A percentile compares a stretch with the other conserved stretches of the same genome.
Evolutionary conservation across 257 asterid genomes (phyloP).

Genomic region (Marsdenia floribunda): DNA sequence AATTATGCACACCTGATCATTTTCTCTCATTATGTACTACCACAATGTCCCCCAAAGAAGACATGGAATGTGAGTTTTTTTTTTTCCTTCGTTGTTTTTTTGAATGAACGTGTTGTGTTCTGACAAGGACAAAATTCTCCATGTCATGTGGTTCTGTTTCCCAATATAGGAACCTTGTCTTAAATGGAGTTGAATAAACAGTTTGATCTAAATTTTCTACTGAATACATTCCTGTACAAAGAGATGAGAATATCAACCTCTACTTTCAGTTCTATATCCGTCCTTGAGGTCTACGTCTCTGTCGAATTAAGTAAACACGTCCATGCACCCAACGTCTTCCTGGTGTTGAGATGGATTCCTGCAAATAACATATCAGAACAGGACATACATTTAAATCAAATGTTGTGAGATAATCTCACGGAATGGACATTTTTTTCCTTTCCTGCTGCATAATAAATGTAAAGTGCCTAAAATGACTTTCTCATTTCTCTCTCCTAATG

Average conservation of each 20-base stretch:
- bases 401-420: background rate
- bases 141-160: background rate
- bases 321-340: constrained; percentile 86
- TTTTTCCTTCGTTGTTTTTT: no score
- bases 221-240: background rate
- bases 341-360: constrained; percentile 65
- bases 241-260: background rate
- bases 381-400: background rate
- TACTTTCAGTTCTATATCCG: constrained; percentile 29
- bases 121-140: background rate
- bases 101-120: background rate
- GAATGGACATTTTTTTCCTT: background rate
- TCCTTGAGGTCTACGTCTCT: constrained; percentile 48
- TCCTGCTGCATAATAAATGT: no score
- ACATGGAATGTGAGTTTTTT: no score
- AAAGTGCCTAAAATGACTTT: background rate
- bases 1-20: no score
- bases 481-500: background rate
- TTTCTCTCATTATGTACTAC: no score
- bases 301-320: constrained; percentile 76
- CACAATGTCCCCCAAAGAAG: no score
- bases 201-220: background rate
- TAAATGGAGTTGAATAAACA: background rate
- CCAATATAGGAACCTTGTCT: background rate
- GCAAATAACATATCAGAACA: constrained; percentile 17